Evolutionary conservation across 2,329 filamentous ascomycete species (phyloP).

Genomic region (Scedosporium dehoogii): DNA sequence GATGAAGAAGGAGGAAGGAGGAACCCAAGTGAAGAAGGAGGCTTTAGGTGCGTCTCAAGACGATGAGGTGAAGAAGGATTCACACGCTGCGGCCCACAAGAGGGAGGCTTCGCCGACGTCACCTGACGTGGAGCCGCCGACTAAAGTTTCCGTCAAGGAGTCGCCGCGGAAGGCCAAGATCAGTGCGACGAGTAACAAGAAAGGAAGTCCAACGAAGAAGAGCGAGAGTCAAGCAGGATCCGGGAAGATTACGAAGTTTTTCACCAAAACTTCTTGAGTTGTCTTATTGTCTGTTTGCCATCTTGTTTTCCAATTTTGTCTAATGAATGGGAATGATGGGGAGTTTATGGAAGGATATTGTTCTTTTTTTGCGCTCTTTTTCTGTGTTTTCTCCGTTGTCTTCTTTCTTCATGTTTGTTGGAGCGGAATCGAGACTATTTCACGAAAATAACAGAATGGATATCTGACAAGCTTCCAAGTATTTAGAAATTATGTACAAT

Average conservation of each 20-base stretch:
- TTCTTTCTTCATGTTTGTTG: not conserved
- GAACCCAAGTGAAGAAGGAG: not conserved
- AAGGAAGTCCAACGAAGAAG: not conserved
- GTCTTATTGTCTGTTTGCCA: too few relatives aligned
- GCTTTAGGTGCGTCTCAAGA: not conserved
- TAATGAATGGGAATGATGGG: not conserved
- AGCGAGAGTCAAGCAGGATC: not conserved
- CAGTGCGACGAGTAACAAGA: not conserved
- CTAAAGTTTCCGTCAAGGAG: not conserved
- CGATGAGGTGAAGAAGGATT: not conserved
- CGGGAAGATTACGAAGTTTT: constrained; percentile 6
- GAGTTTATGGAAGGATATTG: not conserved
- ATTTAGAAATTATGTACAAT: constrained; percentile 2
- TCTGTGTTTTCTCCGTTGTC: not conserved
- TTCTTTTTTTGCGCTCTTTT: not conserved
- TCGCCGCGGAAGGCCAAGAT: constrained; percentile 1
- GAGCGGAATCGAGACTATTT: not conserved
- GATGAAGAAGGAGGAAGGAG: constrained; percentile 5
- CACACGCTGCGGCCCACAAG: not conserved
- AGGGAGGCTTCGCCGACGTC: not conserved
- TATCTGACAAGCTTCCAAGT: not conserved
- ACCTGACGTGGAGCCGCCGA: not conserved
- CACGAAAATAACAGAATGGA: not conserved
- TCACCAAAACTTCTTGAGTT: not conserved
- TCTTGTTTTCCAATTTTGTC: too few relatives aligned